Evolutionary conservation across 345 rosid genomes (phyloP).

Genomic region (Lenwebbia sp.): DNA sequence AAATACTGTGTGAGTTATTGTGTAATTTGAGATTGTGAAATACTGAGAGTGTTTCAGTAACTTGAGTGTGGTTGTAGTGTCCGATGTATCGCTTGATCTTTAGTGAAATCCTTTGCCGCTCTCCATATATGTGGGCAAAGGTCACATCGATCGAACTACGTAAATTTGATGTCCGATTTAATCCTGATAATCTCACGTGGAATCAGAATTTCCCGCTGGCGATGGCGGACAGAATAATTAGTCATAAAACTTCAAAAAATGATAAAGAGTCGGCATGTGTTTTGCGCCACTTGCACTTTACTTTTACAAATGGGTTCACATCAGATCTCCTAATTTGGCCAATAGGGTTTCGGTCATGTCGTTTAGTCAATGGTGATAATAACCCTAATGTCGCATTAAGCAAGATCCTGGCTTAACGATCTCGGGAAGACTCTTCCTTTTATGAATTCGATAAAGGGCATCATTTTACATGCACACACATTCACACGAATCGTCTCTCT

Average conservation of each 20-base stretch:
- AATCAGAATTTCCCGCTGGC: background rate
- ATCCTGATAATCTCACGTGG: background rate
- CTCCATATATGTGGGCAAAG: no score
- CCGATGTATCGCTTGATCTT: no score
- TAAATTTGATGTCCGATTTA: no score
- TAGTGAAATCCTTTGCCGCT: no score
- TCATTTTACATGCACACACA: background rate
- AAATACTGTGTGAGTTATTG: no score
- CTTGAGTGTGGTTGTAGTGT: no score
- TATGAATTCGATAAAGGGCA: slow-evolving; percentile 11
- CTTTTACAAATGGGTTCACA: background rate
- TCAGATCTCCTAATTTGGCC: background rate
- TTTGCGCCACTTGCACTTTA: background rate
- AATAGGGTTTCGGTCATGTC: background rate
- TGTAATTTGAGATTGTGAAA: no score
- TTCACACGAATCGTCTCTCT: background rate
- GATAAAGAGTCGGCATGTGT: background rate
- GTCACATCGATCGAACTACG: no score
- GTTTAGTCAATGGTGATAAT: background rate
- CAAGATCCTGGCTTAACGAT: slow-evolving; percentile 52
- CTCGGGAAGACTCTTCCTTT: slow-evolving; percentile 19
- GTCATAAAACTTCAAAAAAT: background rate
- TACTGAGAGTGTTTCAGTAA: rapidly evolving
- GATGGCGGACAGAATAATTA: background rate
- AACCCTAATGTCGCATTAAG: background rate